Evolutionary conservation across 768 basidiomycete genomes (phyloP), one percentile per base, ranked within the genome.

Genomic region (Neoboletus magnificus): DNA sequence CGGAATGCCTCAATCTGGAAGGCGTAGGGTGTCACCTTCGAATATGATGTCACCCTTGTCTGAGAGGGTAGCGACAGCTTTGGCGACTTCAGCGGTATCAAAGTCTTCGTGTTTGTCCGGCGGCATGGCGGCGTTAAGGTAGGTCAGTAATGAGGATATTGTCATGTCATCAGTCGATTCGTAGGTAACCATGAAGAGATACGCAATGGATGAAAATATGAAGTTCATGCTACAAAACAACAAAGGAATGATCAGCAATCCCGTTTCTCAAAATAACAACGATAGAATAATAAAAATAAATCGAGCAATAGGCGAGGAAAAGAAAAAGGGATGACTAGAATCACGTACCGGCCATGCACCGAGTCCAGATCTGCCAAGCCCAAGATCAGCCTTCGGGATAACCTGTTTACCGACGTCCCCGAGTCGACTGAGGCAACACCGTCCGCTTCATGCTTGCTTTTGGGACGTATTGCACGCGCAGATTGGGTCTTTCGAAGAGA

Each of bases 61-160:
- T 37, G 78, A 74, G 47, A 83, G 61, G 13, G 67, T 61, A 1
- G 73, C 79, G 15, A 79, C 79, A 4, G 77, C 77, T 46, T 76
- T 75, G 7, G 78, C 78, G 18, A 91, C 86, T 71, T 91, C 89
- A 2, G 78, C 77, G 13, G 86, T 88, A 68, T 91, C 88, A 58
- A 88, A 91, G 59, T 91, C 88, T 73, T 90, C 88, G 65, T 89
- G 83, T 70, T 90, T 90, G 66, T 89, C 88, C 27, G 74, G 76
- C 4, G 89, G 89, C 74, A 90, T 81, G 5, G 87, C 87, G 2
- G 87, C 82, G 63, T 90, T 90, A 53, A 91, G 77, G 68, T 87
- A 89, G 4, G 84, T 79, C 33, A 91, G 73, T 25, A 91, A 73
- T 10, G 85, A 73, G 3, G 85, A 85, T 64, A 91, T 83, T 8